Evolutionary conservation across 805 yeast species (phyloP).

Genomic region (Candida railenensis): DNA sequence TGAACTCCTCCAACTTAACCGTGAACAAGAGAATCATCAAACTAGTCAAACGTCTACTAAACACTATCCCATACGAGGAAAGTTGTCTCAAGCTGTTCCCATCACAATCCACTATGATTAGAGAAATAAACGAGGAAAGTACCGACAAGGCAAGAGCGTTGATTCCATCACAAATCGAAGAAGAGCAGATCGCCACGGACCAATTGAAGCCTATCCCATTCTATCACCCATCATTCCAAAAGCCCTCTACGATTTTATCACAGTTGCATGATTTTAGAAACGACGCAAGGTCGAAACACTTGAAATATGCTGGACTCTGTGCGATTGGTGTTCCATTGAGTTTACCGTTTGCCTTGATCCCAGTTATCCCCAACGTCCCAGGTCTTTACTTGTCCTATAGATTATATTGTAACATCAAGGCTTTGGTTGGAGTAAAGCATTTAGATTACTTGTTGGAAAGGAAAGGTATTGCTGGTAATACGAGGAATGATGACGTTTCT

Average conservation of each 20-base stretch:
- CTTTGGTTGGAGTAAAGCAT: constrained; percentile 71
- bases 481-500: background rate
- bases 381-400: constrained; percentile 84
- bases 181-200: constrained; percentile 21
- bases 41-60: constrained; percentile 51
- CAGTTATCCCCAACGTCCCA: constrained; percentile 89
- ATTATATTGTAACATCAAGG: constrained; percentile 80
- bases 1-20: constrained; percentile 52
- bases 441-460: constrained; percentile 53
- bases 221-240: constrained; percentile 37
- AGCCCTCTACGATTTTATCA: constrained; percentile 25
- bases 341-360: constrained; percentile 75
- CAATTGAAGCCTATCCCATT: constrained; percentile 41
- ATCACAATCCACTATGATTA: constrained; percentile 54
- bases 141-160: constrained; percentile 10
- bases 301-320: constrained; percentile 52
- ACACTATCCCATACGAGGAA: constrained; percentile 78
- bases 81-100: constrained; percentile 75
- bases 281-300: constrained; percentile 51
- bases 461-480: background rate
- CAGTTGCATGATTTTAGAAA: constrained; percentile 45
- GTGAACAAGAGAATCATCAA: constrained; percentile 61
- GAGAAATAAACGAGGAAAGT: constrained; percentile 40
- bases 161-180: constrained; percentile 26
- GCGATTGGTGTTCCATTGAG: constrained; percentile 71